Evolutionary conservation across 176 grass and related monocot genomes (phyloP), one percentile per base, ranked within the genome.

Genomic region (Eragrostis nindensis): DNA sequence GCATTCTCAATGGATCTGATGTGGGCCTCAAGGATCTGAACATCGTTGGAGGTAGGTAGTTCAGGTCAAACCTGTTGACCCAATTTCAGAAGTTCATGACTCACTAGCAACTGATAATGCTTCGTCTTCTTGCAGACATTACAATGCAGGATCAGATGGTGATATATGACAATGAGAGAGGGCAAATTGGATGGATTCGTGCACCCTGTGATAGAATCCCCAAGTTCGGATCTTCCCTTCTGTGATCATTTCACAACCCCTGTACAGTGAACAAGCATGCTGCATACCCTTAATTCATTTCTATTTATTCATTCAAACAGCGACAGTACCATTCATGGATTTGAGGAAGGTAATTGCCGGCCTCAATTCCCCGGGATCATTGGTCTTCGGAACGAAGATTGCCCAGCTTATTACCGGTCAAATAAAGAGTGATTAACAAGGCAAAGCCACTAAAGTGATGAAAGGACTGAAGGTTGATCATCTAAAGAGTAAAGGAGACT

Each of bases 91-190:
- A 80, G 8, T 56, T 36, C 38, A 49, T 64, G 21, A n/a, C 21
- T 49, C n/a, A 8, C 46, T 52, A 27, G 42, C 39, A 46, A 21
- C 74, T 53, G 43, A 47, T 65, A 16, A 16, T 6, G 39, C 26
- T 75, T 21, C 41, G 26, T 68, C 32, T 50, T 60, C 40, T 48
- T 76, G 27, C 77, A 99, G 97, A 99, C 54, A 85, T 99, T 71
- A 92, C 86, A 14, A 80, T 99, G 86, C 97, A 96, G 82, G 93
- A 96, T 78, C 90, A 88, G 36, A 93, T 99, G 97, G 89, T 99
- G 61, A 86, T 95, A 42, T 99, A 99, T 84, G 97, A 99, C 65
- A 99, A 99, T n/a, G 97, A 99, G 82, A 99, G 82, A 57, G 89
- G 88, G 48, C 89, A 92, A 62, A 96, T 99, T 40, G 97, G 97